Conservation (phyloP, 768 basidiomycete genomes). For the Termitomyces sp. region DNA sequence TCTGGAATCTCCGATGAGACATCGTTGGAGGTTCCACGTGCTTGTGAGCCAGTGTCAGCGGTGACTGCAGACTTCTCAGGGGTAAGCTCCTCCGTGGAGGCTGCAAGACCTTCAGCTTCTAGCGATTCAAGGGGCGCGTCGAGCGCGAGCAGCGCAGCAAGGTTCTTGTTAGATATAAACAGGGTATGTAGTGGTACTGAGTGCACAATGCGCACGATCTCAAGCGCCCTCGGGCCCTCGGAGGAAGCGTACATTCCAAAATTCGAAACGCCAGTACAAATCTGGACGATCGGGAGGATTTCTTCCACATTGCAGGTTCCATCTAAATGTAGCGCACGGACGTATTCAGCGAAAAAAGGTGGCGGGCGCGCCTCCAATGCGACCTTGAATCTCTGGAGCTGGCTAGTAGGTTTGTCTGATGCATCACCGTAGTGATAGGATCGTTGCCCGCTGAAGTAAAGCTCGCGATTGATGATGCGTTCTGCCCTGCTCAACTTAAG, state of each 20-base stretch:
- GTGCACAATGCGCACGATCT: neutral
- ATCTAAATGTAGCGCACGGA: conserved; percentile 7
- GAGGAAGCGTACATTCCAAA: conserved; percentile 12
- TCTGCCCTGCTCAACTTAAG: conserved; percentile 12
- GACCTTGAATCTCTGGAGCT: conserved; percentile 5
- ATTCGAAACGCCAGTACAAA: conserved; percentile 13
- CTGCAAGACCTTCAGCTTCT: neutral
- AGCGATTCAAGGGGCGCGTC: neutral
- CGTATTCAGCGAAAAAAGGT: conserved; percentile 12
- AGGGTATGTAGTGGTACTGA: conserved; percentile 8
- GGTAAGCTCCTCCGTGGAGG: neutral
- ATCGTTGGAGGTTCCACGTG: neutral
- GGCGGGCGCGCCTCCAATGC: conserved; percentile 10
- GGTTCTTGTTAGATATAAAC: conserved; percentile 7
- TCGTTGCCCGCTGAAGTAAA: conserved; percentile 13
- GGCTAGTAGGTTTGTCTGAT: neutral
- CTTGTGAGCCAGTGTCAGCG: neutral
- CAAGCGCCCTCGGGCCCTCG: conserved; percentile 3
- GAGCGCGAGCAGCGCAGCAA: neutral
- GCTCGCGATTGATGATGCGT: conserved; percentile 16
- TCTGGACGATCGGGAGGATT: conserved; percentile 6
- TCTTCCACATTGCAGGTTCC: neutral
- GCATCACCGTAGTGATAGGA: neutral
- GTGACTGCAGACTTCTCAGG: neutral
- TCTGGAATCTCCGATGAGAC: neutral